Percentiles rank a stretch among this genome's conserved stretches.
Evolutionary conservation across 2,329 filamentous ascomycete genomes (phyloP).

Genomic region (Arthrobotrys entomopaga): DNA sequence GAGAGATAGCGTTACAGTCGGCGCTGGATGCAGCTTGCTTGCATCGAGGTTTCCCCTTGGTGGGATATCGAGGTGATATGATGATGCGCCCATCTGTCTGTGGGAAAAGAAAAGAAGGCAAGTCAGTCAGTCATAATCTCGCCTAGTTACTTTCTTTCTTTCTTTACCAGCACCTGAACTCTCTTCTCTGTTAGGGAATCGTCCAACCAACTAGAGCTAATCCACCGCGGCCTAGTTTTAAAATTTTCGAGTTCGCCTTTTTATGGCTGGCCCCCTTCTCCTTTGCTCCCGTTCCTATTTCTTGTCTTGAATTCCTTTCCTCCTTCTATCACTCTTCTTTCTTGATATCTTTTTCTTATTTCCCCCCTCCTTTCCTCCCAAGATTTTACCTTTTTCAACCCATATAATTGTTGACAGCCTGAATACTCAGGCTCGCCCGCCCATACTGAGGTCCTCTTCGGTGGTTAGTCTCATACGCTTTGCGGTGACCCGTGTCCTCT

Average conservation of each 20-base stretch:
- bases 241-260: constrained; percentile 51
- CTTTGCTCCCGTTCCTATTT: constrained; percentile 51
- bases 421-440: constrained; percentile 56
- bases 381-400: constrained; percentile 52
- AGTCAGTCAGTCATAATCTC: constrained; percentile 55
- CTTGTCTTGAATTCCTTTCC: constrained; percentile 55
- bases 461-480: constrained; percentile 56
- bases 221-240: constrained; percentile 52
- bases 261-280: constrained; percentile 51
- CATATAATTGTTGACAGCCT: constrained; percentile 56
- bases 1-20: constrained; percentile 39
- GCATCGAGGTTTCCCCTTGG: constrained; percentile 49
- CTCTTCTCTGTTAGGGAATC: constrained; percentile 10
- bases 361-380: constrained; percentile 55
- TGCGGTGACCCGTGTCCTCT: constrained; percentile 55
- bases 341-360: constrained; percentile 53
- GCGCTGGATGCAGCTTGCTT: constrained; percentile 45
- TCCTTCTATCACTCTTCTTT: constrained; percentile 39
- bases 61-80: constrained; percentile 39
- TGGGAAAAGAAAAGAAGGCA: constrained; percentile 42
- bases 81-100: constrained; percentile 36
- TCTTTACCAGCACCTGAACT: constrained; percentile 52
- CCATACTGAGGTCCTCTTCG: constrained; percentile 56
- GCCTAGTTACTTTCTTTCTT: too few relatives aligned
- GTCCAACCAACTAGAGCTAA: constrained; percentile 54